These are phyloP conservation scores for Rutstroemia sp. DNA, from an alignment of 2,329 filamentous ascomycete genomes.

Conservation along the genomic window DNA sequence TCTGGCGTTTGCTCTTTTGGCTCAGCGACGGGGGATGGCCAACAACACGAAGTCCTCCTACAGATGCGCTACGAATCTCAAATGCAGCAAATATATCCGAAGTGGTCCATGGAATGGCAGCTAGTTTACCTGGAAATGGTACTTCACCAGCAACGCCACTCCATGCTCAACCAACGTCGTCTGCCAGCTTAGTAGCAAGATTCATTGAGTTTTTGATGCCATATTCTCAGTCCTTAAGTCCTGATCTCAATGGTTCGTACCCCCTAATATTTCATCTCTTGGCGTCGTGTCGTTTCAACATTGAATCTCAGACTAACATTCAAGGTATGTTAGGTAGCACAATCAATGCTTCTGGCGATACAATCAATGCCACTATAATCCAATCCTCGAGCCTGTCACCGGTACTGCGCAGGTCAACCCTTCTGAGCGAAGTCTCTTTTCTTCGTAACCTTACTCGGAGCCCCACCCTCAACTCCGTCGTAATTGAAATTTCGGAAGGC, in stretches of 20 bases:
- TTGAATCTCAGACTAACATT: slow-evolving; percentile 17
- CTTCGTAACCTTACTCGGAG: slow-evolving; percentile 59
- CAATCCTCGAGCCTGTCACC: background rate
- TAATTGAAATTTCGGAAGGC: slow-evolving; percentile 82
- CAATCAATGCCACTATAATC: background rate
- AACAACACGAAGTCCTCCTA: background rate
- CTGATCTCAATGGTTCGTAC: slow-evolving; percentile 23
- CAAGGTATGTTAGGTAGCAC: slow-evolving; percentile 7
- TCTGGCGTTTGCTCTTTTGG: slow-evolving; percentile 95
- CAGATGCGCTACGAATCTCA: slow-evolving; percentile 9
- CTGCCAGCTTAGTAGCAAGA: slow-evolving; percentile 32
- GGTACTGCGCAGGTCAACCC: slow-evolving; percentile 29
- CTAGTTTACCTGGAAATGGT: slow-evolving; percentile 22
- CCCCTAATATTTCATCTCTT: slow-evolving; percentile 23
- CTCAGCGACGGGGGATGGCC: slow-evolving; percentile 31
- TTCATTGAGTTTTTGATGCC: slow-evolving; percentile 26
- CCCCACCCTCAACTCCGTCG: slow-evolving; percentile 63
- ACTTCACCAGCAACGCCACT: slow-evolving; percentile 26
- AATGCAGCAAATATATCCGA: slow-evolving; percentile 11
- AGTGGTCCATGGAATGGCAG: slow-evolving; percentile 20
- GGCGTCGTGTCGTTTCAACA: slow-evolving; percentile 22
- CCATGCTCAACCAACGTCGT: slow-evolving; percentile 30
- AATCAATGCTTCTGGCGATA: slow-evolving; percentile 10
- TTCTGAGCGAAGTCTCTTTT: slow-evolving; percentile 51
- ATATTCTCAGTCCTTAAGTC: slow-evolving; percentile 15